A percentile compares a stretch with the other conserved stretches of the same genome.
phyloP scores from a whole-genome alignment of 1,284 basidiomycete species.

The Ceratobasidium theobromae region DNA sequence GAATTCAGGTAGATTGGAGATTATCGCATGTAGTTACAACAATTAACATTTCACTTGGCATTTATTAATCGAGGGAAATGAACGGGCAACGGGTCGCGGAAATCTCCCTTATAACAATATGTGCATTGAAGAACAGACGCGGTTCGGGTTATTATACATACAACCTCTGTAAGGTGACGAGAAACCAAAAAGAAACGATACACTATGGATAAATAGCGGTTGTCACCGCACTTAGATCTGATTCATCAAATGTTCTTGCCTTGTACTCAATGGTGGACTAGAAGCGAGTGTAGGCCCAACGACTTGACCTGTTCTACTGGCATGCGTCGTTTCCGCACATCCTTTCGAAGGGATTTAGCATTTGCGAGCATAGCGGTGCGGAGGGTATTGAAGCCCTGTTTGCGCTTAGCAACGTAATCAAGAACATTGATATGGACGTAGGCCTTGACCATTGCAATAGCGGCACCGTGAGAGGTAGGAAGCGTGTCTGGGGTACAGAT shows the following conservation, averaged over 20 bases:
- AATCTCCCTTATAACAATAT: conserved; percentile 1
- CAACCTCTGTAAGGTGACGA: no score
- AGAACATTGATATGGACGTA: conserved; percentile 33
- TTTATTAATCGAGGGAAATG: neutral
- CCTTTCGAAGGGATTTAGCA: conserved; percentile 25
- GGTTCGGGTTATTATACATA: no score
- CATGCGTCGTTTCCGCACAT: conserved; percentile 24
- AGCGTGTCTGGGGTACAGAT: conserved; percentile 18
- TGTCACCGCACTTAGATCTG: conserved; percentile 11
- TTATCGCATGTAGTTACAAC: neutral
- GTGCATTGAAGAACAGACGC: neutral
- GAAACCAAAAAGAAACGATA: no score
- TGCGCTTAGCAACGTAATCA: conserved; percentile 31
- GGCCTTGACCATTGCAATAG: conserved; percentile 32
- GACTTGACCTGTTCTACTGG: conserved; percentile 20
- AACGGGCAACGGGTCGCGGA: neutral
- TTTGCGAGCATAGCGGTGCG: conserved; percentile 20
- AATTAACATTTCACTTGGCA: neutral
- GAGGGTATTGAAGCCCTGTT: conserved; percentile 21
- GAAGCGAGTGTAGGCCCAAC: conserved; percentile 15
- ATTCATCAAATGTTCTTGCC: neutral
- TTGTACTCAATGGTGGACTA: neutral
- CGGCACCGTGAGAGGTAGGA: conserved; percentile 22
- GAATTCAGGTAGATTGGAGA: conserved; percentile 58
- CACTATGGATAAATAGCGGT: no score